A percentile compares a stretch with the other conserved stretches of the same genome.
Evolutionary conservation across 495 filamentous ascomycete species (phyloP).

Genomic region (Aspergillus sclerotiicarbonarius): DNA sequence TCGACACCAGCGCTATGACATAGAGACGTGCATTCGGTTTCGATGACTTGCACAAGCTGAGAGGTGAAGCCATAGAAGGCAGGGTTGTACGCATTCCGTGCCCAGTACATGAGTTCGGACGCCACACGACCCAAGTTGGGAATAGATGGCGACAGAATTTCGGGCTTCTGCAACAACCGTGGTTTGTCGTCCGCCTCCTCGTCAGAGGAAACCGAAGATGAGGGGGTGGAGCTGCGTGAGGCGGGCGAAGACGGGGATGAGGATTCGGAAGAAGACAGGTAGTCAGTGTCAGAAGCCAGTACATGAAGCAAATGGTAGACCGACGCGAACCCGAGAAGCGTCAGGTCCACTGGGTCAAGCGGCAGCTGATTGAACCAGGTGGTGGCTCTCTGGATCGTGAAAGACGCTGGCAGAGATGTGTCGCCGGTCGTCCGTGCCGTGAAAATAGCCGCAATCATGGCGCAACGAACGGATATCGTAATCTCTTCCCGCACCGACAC

Average conservation of each 20-base stretch:
- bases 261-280: constrained; percentile 39
- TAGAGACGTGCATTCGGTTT: constrained; percentile 39
- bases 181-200: constrained; percentile 36
- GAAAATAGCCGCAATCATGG: constrained; percentile 74
- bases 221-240: constrained; percentile 13
- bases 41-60: constrained; percentile 37
- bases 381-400: constrained; percentile 44
- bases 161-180: constrained; percentile 11
- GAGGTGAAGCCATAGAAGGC: constrained; percentile 46
- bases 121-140: constrained; percentile 44
- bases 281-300: constrained; percentile 52
- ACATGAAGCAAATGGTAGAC: constrained; percentile 68
- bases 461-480: constrained; percentile 70
- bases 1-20: constrained; percentile 41
- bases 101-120: constrained; percentile 47
- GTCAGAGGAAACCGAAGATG: constrained; percentile 29
- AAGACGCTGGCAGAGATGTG: constrained; percentile 31
- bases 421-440: constrained; percentile 37
- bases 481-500: constrained; percentile 61
- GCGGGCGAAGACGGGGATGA: constrained; percentile 25
- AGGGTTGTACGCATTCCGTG: constrained; percentile 47
- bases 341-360: constrained; percentile 51
- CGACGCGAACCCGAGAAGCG: constrained; percentile 74
- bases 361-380: constrained; percentile 46
- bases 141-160: constrained; percentile 26